A percentile compares a stretch with the other conserved stretches of the same genome.
phyloP scores from a whole-genome alignment of 2,329 filamentous ascomycete species.

The Xylaria sp. region DNA sequence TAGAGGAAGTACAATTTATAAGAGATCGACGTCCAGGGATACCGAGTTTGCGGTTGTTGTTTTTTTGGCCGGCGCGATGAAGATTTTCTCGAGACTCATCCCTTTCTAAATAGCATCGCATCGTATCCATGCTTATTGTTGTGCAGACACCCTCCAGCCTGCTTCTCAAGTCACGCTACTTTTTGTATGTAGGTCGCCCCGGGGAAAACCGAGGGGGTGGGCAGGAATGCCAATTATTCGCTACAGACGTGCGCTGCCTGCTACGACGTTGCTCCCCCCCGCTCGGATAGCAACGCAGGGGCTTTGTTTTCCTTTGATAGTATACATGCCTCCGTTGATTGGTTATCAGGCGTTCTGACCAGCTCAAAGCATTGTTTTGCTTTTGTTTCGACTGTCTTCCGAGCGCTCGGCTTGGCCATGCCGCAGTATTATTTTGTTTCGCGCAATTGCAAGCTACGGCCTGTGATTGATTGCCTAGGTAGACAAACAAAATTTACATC shows the following conservation, averaged over 20 bases:
- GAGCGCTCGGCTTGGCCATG: slow-evolving; percentile 2
- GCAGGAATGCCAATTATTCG: slow-evolving; percentile 14
- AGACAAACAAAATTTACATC: not conserved
- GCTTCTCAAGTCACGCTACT: slow-evolving; percentile 13
- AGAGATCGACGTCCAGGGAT: not conserved
- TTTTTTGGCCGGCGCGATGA: not conserved
- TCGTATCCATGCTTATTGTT: slow-evolving; percentile 1
- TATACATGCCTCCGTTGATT: slow-evolving; percentile 2
- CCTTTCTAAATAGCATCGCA: not conserved
- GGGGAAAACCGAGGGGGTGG: slow-evolving; percentile 18
- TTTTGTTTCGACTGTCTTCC: not conserved
- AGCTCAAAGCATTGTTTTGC: not conserved
- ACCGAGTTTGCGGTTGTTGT: not conserved
- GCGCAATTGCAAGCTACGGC: not conserved
- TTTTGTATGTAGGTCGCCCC: slow-evolving; percentile 21
- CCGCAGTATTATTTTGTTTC: not conserved
- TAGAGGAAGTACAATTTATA: slow-evolving; percentile 3
- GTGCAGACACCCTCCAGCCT: slow-evolving; percentile 2
- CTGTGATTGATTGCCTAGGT: too few species aligned
- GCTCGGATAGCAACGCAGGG: slow-evolving; percentile 16
- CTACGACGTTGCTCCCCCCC: slow-evolving; percentile 11
- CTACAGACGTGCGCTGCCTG: slow-evolving; percentile 12
- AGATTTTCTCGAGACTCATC: not conserved
- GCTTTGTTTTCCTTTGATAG: not conserved
- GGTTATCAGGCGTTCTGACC: not conserved